Conservation (phyloP, 1,284 basidiomycete genomes). For the Chondrostereum purpureum region DNA sequence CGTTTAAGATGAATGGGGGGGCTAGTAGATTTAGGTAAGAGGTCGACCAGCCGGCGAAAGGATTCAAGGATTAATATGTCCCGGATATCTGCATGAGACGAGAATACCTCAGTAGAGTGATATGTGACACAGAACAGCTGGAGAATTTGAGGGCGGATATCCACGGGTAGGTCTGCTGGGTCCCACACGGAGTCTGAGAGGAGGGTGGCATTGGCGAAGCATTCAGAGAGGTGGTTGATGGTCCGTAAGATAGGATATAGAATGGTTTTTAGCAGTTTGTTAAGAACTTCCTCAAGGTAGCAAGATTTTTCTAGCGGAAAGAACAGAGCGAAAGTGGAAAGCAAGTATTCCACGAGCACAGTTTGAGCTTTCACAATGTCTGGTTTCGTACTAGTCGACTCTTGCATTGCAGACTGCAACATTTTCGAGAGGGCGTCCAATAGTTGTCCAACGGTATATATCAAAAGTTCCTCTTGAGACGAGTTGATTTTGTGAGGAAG, state of each 20-base stretch:
- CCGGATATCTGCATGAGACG: background rate
- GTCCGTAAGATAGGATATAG: constrained; percentile 21
- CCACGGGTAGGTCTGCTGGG: background rate
- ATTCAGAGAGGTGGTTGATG: constrained; percentile 18
- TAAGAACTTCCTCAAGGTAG: too few relatives aligned
- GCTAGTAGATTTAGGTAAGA: too few relatives aligned
- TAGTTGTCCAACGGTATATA: constrained; percentile 23
- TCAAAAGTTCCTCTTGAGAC: constrained; percentile 19
- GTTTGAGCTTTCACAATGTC: constrained; percentile 14
- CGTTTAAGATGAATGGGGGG: too few relatives aligned
- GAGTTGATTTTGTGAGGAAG: constrained; percentile 12
- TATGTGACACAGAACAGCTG: background rate
- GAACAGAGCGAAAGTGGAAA: constrained; percentile 16
- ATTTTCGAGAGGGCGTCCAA: constrained; percentile 21
- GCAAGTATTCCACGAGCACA: constrained; percentile 14
- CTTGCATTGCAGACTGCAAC: constrained; percentile 10
- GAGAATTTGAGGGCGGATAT: background rate
- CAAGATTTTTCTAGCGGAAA: too few relatives aligned
- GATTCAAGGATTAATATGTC: background rate
- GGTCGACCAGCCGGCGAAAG: background rate
- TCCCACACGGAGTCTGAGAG: background rate
- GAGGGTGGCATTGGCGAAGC: constrained; percentile 19
- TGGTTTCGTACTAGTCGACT: constrained; percentile 1
- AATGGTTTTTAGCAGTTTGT: too few relatives aligned
- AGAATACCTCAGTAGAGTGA: background rate